Base-by-base conservation (phyloP, 805 yeast genomes). In the Candida vartiovaarae region DNA sequence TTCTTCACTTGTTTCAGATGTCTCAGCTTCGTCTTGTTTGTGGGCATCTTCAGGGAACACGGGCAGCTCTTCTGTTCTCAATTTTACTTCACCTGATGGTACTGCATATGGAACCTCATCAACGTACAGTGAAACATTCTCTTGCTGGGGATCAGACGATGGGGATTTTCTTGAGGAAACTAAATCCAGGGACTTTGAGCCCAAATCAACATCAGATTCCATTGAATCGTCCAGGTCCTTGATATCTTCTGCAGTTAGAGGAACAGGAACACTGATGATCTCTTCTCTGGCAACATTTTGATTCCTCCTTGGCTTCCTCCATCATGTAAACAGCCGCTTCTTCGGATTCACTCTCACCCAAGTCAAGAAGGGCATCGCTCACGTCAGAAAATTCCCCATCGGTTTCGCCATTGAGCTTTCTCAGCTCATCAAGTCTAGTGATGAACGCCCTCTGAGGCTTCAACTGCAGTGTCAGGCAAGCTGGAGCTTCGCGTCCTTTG, bases 361-460 rank as follows among this genome's bases (percentile, higher is more conserved):
- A 28, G 6, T 28, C 24, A 33, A 8, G 35, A 11, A 8, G 30
- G 26, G 32, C 24, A 35, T 31, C 32, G 9, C 15, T 35, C n/a
- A 24, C 31, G n/a, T 20, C 20, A 20, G 33, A 33, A 8, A 11
- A 11, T 6, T 23, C 34, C 5, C 24, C 25, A 8, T 24, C 40
- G 20, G 20, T 11, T 4, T 5, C 29, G 6, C 31, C 23, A 25
- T 30, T 20, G 26, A 48, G 26, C 24, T 32, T 43, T 34, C 47
- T 38, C 4, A 52, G 40, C 32, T 49, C 44, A 8, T 48, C 47
- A 36, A 53, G 39, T 31, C 34, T 45, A 3, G 48, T 25, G 7
- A 46, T 36, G 25, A 55, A 54, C 4, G 49, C 46, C n/a, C 28
- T 47, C 26, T 54, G 44, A 4, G 48, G 26, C 8, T 38, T 39